Percentiles rank a stretch among this genome's conserved stretches.
Evolutionary conservation across 306 rosid species (phyloP).

Genomic region (Begonia loranthoides): DNA sequence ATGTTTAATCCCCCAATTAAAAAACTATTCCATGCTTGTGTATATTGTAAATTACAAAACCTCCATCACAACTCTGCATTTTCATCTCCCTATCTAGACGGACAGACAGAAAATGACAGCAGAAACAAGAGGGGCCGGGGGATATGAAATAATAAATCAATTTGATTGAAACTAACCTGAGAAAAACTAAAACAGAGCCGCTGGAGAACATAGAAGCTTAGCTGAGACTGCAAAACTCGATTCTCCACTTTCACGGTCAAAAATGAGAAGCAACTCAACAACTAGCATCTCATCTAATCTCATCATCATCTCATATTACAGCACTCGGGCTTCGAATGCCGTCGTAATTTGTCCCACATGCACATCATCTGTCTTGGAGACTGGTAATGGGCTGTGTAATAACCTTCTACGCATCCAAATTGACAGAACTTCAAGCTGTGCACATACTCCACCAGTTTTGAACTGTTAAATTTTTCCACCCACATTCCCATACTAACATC

Average conservation of each 20-base stretch:
- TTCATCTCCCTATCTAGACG: no score
- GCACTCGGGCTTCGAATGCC: slow-evolving; percentile 31
- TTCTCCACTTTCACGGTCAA: background rate
- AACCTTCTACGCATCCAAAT: slow-evolving; percentile 50
- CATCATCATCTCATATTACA: slow-evolving; percentile 56
- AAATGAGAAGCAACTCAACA: background rate
- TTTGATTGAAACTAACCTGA: no score
- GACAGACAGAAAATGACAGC: no score
- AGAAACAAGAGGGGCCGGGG: no score
- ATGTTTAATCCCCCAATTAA: no score
- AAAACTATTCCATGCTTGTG: no score
- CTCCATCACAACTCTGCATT: no score
- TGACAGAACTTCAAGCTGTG: slow-evolving; percentile 57
- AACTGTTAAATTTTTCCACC: slow-evolving; percentile 49
- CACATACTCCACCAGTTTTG: slow-evolving; percentile 33
- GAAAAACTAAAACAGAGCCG: no score
- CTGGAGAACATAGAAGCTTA: background rate
- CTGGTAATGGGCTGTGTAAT: slow-evolving; percentile 63
- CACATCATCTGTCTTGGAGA: slow-evolving; percentile 68
- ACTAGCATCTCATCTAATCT: background rate
- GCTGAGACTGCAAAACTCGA: background rate
- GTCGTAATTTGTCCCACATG: slow-evolving; percentile 43
- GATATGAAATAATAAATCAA: no score
- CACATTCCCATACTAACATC: slow-evolving; percentile 86
- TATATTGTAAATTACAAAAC: no score